phyloP scores from a whole-genome alignment of 2,329 filamentous ascomycete genomes.

The Ceratocystis cubensis region DNA sequence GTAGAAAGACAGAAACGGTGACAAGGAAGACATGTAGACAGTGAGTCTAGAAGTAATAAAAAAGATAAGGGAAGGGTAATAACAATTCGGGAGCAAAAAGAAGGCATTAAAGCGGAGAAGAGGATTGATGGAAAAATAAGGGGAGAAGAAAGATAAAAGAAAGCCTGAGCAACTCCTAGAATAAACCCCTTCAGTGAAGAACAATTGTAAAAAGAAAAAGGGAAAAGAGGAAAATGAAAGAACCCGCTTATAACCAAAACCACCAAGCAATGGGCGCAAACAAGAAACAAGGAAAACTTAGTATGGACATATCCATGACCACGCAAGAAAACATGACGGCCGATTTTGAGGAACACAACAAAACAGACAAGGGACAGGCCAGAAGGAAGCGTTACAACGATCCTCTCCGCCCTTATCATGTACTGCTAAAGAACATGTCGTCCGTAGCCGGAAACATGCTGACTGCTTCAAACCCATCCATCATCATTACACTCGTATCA shows the following conservation, averaged over 20 bases:
- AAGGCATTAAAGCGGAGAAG: background rate
- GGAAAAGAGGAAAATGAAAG: background rate
- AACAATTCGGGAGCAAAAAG: background rate
- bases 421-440: constrained; percentile 40
- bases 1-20: background rate
- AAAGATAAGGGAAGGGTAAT: background rate
- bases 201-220: background rate
- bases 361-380: background rate
- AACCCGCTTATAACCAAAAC: constrained; percentile 10
- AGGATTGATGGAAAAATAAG: background rate
- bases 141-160: constrained; percentile 2
- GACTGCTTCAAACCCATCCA: constrained; percentile 40
- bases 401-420: constrained; percentile 22
- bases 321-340: background rate
- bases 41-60: constrained; percentile 5
- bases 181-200: background rate
- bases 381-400: background rate
- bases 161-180: background rate
- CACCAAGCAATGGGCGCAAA: background rate
- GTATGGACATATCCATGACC: background rate
- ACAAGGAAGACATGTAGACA: background rate
- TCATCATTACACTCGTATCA: constrained; percentile 38
- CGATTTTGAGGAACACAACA: constrained; percentile 5
- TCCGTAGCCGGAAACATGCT: constrained; percentile 41
- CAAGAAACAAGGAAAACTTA: background rate